Base-by-base conservation (phyloP, 208 protist genomes). In the Lotmaria passim region DNA sequence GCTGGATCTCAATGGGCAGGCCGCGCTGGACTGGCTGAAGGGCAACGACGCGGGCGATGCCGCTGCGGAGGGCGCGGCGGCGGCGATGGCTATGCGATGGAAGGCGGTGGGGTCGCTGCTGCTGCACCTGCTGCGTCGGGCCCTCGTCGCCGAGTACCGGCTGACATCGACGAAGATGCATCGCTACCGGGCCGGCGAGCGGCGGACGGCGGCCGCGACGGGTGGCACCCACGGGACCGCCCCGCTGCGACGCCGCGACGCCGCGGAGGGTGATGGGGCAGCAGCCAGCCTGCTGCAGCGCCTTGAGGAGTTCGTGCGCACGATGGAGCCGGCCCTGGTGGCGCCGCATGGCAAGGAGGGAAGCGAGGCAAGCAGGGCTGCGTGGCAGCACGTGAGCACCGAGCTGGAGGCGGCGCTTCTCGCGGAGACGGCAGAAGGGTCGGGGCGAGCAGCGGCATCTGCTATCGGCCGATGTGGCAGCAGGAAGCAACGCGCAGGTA, bases 1-100 rank as follows among this genome's bases (percentile, higher is more conserved):
- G 12, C 55, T 93, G 33, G 86, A 96, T 58, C 66, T 94, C 28
- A 64, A 76, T 33, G 88, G 81, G 28, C 79, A 92, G 69, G 81
- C 36, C 23, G 48, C 50, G 14, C 56, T 75, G 15, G 72, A 70
- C 24, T 60, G 44, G 56, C 34, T 75, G 8, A 39, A n/a, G 33
- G 50, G 58, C 14, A 58, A 2, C 21, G n/a, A 39, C 6, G 17
- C 47, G n/a, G n/a, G n/a, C 2, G 50, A 56, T 21, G 36, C 15
- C 39, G 38, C 19, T 15, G 34, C 19, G 14, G 52, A 31, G 4
- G 23, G 36, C 11, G 41, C 10, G 52, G 52, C 11, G 23, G 36
- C 11, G 41, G 36, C 26, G 12, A 19, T 33, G 24, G 38, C 19
- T 21, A 47, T 69, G 39, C 66, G 79, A 64, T 92, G 78, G 79